Conservation (phyloP, 2,329 filamentous ascomycete species). For the Zymoseptoria brevis region DNA sequence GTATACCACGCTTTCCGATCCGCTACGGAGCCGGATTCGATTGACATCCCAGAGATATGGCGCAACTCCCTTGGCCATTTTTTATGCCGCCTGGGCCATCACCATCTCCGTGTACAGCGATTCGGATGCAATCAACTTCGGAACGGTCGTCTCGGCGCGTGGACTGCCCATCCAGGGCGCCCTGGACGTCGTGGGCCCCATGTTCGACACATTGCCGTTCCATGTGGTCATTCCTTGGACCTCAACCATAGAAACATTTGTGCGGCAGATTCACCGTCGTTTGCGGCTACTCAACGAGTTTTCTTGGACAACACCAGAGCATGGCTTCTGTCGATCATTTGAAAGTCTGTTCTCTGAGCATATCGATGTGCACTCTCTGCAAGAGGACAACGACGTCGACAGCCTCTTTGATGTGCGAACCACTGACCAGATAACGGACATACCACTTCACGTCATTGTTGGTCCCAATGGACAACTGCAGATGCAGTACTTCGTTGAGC, state of each 20-base stretch:
- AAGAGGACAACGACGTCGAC: no score
- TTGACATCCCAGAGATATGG: background rate
- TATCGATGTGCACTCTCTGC: no score
- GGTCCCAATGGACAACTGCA: background rate
- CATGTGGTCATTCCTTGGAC: background rate
- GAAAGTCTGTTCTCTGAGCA: background rate
- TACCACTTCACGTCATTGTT: background rate
- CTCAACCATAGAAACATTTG: background rate
- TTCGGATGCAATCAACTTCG: background rate
- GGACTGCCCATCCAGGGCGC: slow-evolving; percentile 1
- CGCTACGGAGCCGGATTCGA: background rate
- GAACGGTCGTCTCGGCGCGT: slow-evolving; percentile 1
- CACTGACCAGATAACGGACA: background rate
- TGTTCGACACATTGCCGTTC: slow-evolving; percentile 1
- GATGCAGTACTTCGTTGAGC: background rate
- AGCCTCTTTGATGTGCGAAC: background rate
- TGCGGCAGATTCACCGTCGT: background rate
- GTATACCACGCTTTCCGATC: background rate
- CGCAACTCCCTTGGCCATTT: background rate
- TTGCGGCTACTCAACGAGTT: background rate
- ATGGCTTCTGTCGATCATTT: slow-evolving; percentile 1
- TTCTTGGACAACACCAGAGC: background rate
- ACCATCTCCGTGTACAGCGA: no score
- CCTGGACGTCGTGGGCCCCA: background rate
- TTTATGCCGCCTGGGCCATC: background rate